Evolutionary conservation across 805 yeast genomes (phyloP).

Genomic region (Tetrapisispora iriomotensis): DNA sequence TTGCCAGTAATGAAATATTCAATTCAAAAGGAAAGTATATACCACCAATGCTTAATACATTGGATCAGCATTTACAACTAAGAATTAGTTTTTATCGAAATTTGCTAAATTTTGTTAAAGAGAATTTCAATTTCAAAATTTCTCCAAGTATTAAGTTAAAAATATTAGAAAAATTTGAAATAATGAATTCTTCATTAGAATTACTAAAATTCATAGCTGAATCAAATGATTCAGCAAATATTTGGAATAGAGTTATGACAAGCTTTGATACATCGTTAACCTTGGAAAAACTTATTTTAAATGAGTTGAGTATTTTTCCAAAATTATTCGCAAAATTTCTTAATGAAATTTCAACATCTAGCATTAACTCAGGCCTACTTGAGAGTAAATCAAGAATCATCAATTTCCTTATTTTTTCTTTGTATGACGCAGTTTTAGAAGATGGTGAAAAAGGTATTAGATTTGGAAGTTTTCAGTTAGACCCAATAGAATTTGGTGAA

Average conservation of each 20-base stretch:
- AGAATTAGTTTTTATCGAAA: constrained; percentile 38
- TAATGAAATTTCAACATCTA: constrained; percentile 7
- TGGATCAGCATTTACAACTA: constrained; percentile 41
- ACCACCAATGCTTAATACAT: constrained; percentile 42
- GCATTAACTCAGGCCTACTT: constrained; percentile 7
- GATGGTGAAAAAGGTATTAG: constrained; percentile 33
- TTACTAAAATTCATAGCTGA: constrained; percentile 29
- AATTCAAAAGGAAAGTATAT: constrained; percentile 46
- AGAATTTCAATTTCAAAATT: constrained; percentile 36
- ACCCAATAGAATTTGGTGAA: constrained; percentile 21
- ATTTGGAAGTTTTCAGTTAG: constrained; percentile 28
- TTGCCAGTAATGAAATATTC: constrained; percentile 48
- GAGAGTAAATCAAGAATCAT: constrained; percentile 14
- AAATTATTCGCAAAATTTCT: constrained; percentile 19
- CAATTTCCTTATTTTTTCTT: constrained; percentile 16
- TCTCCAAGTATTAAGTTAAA: constrained; percentile 32
- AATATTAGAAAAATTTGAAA: constrained; percentile 34
- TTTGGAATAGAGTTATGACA: constrained; percentile 9
- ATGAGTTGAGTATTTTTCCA: constrained; percentile 21
- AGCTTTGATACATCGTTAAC: constrained; percentile 5
- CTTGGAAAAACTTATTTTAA: constrained; percentile 18
- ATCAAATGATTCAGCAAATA: constrained; percentile 4
- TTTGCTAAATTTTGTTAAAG: constrained; percentile 36
- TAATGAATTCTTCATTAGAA: constrained; percentile 38
- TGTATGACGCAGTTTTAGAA: constrained; percentile 27